A percentile compares a stretch with the other conserved stretches of the same genome.
These are phyloP conservation scores for Hansenula lynferdii DNA, from an alignment of 1,139 yeast genomes.

Conservation along the genomic window DNA sequence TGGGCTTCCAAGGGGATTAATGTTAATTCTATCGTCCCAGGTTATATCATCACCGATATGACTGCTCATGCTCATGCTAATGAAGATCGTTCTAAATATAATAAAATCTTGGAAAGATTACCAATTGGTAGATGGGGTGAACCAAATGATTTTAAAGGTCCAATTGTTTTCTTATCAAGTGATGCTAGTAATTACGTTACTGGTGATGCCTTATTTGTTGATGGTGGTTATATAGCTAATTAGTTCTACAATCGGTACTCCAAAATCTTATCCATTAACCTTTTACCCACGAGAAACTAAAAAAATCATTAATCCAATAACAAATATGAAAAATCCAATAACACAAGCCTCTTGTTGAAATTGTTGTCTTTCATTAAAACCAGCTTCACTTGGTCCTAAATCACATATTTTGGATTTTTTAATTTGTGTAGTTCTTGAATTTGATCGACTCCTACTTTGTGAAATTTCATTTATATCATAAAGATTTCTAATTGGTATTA, in stretches of 20 bases:
- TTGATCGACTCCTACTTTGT: neutral
- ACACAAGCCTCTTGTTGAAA: neutral
- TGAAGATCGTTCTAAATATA: constrained; percentile 28
- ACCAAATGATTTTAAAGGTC: constrained; percentile 53
- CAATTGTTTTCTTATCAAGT: constrained; percentile 44
- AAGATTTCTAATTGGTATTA: too few species aligned
- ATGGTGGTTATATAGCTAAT: too few species aligned
- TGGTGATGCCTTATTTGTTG: constrained; percentile 50
- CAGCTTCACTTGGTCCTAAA: neutral
- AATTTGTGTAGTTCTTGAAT: neutral
- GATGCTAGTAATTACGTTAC: constrained; percentile 47
- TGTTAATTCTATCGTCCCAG: constrained; percentile 54
- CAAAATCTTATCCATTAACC: too few species aligned
- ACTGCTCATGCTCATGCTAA: constrained; percentile 35
- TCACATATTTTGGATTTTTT: neutral
- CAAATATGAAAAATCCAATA: neutral
- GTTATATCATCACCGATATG: constrained; percentile 50
- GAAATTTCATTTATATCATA: neutral
- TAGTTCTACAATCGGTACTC: too few species aligned
- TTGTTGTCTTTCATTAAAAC: neutral
- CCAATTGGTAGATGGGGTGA: constrained; percentile 49
- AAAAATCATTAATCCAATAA: neutral
- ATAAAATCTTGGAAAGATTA: constrained; percentile 38
- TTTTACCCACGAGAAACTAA: neutral
- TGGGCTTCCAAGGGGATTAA: constrained; percentile 47